Conservation (phyloP, 2,329 filamentous ascomycete species). For the Ophiosphaerella korrae region DNA sequence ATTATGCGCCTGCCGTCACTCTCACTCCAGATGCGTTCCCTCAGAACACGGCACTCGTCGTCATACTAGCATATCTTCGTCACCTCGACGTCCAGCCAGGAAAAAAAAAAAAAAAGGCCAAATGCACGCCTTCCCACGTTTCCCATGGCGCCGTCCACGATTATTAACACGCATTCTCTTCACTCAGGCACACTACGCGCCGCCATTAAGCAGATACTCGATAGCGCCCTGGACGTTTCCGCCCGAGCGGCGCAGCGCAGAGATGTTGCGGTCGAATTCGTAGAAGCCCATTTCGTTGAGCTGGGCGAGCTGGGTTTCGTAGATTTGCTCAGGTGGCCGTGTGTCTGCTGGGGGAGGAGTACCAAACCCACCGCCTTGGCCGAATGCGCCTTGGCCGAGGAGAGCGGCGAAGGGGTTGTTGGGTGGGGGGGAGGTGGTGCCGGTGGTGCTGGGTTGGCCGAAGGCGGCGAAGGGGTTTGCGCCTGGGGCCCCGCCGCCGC, state of each 20-base stretch:
- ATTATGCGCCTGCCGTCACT: too few species aligned
- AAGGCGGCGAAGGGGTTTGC: slow-evolving; percentile 48
- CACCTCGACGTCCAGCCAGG: too few species aligned
- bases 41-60: slow-evolving; percentile 1
- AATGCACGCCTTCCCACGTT: too few species aligned
- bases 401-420: slow-evolving; percentile 53
- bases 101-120: too few species aligned
- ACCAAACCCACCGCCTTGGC: slow-evolving; percentile 48
- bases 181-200: slow-evolving; percentile 21
- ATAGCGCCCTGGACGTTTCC: slow-evolving; percentile 93
- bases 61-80: not conserved
- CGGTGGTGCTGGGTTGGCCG: slow-evolving; percentile 38
- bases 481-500: slow-evolving; percentile 51
- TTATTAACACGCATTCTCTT: not conserved
- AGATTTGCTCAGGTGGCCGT: slow-evolving; percentile 90
- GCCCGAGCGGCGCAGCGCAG: slow-evolving; percentile 83
- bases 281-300: slow-evolving; percentile 99
- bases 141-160: too few species aligned
- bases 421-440: slow-evolving; percentile 10
- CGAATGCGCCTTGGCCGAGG: slow-evolving; percentile 50
- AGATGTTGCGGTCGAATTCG: slow-evolving; percentile 92
- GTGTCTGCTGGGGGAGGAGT: slow-evolving; percentile 71
- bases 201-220: slow-evolving; percentile 65
- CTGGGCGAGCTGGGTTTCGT: slow-evolving; percentile 86
- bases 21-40: too few species aligned